phyloP scores from a whole-genome alignment of 2,329 filamentous ascomycete genomes.

The Fusarium mangiferae region DNA sequence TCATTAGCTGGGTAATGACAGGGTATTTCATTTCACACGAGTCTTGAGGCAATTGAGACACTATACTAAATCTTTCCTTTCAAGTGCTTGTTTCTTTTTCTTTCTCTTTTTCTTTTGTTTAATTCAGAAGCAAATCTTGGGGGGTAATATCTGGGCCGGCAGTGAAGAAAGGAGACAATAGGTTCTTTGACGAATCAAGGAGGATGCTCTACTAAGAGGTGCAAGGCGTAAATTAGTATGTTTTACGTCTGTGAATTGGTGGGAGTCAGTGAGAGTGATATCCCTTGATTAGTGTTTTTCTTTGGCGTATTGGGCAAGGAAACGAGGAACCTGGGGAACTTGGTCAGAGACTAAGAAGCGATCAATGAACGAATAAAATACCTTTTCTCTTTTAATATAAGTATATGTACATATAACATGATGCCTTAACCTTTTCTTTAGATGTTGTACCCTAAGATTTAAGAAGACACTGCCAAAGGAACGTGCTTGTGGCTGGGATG shows the following conservation, averaged over 20 bases:
- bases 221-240: background rate
- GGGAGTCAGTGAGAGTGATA: conserved; percentile 29
- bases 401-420: background rate
- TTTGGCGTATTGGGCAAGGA: conserved; percentile 29
- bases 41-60: background rate
- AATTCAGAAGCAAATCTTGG: conserved; percentile 21
- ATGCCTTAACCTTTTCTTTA: background rate
- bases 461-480: background rate
- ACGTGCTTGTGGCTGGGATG: background rate
- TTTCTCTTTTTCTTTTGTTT: conserved; percentile 20
- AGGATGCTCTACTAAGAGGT: background rate
- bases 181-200: conserved; percentile 17
- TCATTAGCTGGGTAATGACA: background rate
- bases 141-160: conserved; percentile 17
- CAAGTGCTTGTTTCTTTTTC: background rate
- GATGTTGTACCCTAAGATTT: background rate
- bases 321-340: background rate
- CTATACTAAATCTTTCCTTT: conserved; percentile 9
- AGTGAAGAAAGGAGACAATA: background rate
- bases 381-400: background rate
- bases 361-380: conserved; percentile 25
- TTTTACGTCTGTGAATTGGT: conserved; percentile 1
- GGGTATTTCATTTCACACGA: background rate
- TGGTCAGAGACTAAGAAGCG: conserved; percentile 23
- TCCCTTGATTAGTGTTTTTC: conserved; percentile 27